Evolutionary conservation across 176 grass and related monocot species (phyloP).

Genomic region (Aegilops bicornis): DNA sequence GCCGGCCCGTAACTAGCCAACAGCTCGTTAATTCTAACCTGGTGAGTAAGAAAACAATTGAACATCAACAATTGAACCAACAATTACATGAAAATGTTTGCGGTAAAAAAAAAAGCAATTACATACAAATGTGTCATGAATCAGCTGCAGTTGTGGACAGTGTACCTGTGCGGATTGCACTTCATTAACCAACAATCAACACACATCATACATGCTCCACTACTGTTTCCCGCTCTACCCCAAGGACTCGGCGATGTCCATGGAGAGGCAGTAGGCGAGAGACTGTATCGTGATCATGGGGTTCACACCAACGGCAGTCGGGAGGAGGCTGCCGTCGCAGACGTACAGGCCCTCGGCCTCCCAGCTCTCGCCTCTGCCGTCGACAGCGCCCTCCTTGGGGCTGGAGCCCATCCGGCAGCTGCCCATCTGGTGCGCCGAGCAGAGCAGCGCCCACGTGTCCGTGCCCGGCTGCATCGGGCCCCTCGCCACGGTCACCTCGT

Average conservation of each 20-base stretch:
- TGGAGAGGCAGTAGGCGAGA: constrained; percentile 62
- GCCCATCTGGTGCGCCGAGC: constrained; percentile 89
- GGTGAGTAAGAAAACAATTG: no score
- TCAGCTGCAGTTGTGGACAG: background rate
- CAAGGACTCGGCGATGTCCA: constrained; percentile 41
- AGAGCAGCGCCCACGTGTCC: constrained; percentile 42
- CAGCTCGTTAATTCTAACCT: no score
- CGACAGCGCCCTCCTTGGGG: constrained; percentile 50
- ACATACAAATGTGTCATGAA: background rate
- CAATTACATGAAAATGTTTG: no score
- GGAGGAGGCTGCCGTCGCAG: constrained; percentile 78
- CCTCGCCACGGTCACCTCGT: constrained; percentile 36
- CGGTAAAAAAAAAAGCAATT: background rate
- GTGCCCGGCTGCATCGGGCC: constrained; percentile 29
- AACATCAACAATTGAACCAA: background rate
- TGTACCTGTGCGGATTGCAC: background rate
- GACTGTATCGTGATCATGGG: constrained; percentile 97
- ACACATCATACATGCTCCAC: background rate
- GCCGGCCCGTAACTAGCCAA: no score
- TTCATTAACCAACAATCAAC: background rate
- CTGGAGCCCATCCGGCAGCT: constrained; percentile 83
- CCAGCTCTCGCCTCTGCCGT: constrained; percentile 69
- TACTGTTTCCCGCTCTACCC: background rate
- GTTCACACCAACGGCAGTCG: constrained; percentile 79
- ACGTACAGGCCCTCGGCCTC: constrained; percentile 78